Conservation (phyloP, 2,329 filamentous ascomycete genomes). For the Calonectria henricotiae region DNA sequence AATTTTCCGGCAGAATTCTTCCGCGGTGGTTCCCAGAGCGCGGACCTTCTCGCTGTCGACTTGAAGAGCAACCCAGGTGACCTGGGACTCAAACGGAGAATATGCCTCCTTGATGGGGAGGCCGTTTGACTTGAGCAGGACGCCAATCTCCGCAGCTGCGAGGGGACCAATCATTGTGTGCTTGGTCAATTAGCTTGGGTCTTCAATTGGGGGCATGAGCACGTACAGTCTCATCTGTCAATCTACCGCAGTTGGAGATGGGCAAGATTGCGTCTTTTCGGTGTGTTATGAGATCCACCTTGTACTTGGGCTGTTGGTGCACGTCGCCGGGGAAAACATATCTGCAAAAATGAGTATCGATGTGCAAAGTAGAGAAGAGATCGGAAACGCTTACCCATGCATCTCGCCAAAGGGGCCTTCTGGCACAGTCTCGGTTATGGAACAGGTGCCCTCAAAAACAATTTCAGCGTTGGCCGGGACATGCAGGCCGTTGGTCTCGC, state of each 20-base stretch:
- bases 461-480: constrained; percentile 69
- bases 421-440: constrained; percentile 59
- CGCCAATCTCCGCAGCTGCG: constrained; percentile 39
- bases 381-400: constrained; percentile 42
- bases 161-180: constrained; percentile 47
- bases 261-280: constrained; percentile 39
- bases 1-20: constrained; percentile 59
- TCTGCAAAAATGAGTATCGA: constrained; percentile 5
- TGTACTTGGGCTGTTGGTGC: constrained; percentile 32
- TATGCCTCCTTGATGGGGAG: constrained; percentile 65
- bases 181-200: background rate
- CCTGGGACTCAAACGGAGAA: constrained; percentile 64
- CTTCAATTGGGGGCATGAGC: too few species aligned
- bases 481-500: constrained; percentile 66
- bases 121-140: constrained; percentile 42
- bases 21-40: constrained; percentile 66
- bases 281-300: constrained; percentile 37
- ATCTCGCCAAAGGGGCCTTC: constrained; percentile 69
- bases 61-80: constrained; percentile 68
- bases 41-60: constrained; percentile 73
- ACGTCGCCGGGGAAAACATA: constrained; percentile 39
- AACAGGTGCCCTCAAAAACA: constrained; percentile 67
- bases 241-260: constrained; percentile 36
- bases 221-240: constrained; percentile 41
- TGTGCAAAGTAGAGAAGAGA: background rate